Evolutionary conservation across 805 yeast genomes (phyloP).

Genomic region (Teunomyces tritomae): DNA sequence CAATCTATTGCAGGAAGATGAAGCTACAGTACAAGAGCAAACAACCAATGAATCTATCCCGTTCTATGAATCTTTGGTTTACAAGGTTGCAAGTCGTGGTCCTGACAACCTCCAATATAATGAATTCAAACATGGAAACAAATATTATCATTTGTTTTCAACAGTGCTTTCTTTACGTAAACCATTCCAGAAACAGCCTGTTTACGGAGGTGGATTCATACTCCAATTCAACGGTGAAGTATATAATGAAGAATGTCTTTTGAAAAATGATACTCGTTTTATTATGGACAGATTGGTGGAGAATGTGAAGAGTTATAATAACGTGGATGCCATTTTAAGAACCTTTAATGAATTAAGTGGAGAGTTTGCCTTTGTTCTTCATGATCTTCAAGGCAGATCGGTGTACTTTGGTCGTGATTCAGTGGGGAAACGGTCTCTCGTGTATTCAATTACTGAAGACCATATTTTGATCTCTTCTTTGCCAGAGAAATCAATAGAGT

Average conservation of each 20-base stretch:
- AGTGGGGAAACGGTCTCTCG: conserved; percentile 77
- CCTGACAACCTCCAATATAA: conserved; percentile 47
- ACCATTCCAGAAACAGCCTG: conserved; percentile 80
- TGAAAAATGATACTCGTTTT: conserved; percentile 62
- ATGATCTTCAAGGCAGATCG: conserved; percentile 37
- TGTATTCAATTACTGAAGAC: conserved; percentile 34
- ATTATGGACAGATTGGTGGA: conserved; percentile 38
- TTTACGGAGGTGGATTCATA: conserved; percentile 26
- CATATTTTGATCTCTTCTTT: conserved; percentile 44
- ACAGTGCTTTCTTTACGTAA: conserved; percentile 78
- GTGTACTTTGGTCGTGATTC: conserved; percentile 82
- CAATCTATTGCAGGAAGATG: conserved; percentile 5
- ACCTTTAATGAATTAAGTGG: conserved; percentile 58
- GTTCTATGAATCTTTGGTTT: conserved; percentile 3
- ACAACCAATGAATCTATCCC: not conserved
- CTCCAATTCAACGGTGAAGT: conserved; percentile 92
- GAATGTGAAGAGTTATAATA: conserved; percentile 9
- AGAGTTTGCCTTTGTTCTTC: conserved; percentile 71
- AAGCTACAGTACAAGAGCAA: conserved; percentile 2
- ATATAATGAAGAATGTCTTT: conserved; percentile 56
- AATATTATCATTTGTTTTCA: conserved; percentile 45
- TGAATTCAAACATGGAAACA: conserved; percentile 7
- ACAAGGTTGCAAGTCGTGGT: conserved; percentile 45
- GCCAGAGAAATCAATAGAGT: conserved; percentile 14
- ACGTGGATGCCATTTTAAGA: conserved; percentile 33